Base-by-base conservation (phyloP, 2,329 filamentous ascomycete genomes). In the Polytolypa hystricis region DNA sequence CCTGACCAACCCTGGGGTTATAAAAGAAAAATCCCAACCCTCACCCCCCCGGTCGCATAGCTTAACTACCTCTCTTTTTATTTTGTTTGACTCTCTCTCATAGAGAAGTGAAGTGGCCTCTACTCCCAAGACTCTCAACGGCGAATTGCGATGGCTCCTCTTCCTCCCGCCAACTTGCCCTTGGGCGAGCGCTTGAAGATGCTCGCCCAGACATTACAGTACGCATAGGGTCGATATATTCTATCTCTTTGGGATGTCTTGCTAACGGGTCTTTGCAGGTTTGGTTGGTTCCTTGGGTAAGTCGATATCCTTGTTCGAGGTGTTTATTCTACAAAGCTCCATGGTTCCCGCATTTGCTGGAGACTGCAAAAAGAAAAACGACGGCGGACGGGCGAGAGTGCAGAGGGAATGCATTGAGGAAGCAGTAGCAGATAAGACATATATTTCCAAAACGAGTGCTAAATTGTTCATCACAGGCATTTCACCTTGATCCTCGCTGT, bases 181-280 rank as follows among this genome's bases (percentile, higher is more conserved):
- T 69, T 91, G 53, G 65, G 68, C 55, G 78, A 91, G 67, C 75
- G 86, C 56, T 66, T 94, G 42, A 64, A 84, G 52, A 70, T 74
- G 50, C 72, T 96, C 49, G 86, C 81, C 48, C 79, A 93, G 62
- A 96, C 87, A 30, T 71, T 96, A 49, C 91, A 96, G 70, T 98
- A 60, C 51, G 89, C 81, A 61, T 67, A 77, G 58, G 58, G 62
- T n/a, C n/a, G n/a, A n/a, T n/a, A n/a, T n/a, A 62, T 46, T 38
- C 32, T 44, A 32, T 12, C 31, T 35, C 17, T 37, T 11, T 16
- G 17, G n/a, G 12, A 5, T 25, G 28, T 20, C 12, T 21, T 38
- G 37, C 41, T 45, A 35, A 45, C 20, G n/a, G n/a, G 12, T 30
- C 59, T 69, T 49, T 36, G 45, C 43, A 55, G 50, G 46, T 50